Evolutionary conservation across 2,329 filamentous ascomycete species (phyloP).

Genomic region (Fusarium sambucinum): DNA sequence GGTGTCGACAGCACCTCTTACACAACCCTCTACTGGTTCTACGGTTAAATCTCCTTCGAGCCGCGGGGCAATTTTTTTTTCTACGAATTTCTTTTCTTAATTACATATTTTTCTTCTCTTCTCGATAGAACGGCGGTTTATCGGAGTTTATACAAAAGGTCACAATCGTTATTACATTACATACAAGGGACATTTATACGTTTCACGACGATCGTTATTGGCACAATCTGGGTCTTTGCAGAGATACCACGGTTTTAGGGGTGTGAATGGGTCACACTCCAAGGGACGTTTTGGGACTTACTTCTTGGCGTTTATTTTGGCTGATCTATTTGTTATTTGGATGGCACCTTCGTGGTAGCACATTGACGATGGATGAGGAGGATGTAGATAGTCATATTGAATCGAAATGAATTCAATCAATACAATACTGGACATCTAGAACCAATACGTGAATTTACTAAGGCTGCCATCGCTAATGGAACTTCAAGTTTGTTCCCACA

Average conservation of each 20-base stretch:
- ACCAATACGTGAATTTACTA: neutral
- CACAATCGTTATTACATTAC: constrained; percentile 39
- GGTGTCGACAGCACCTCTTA: constrained; percentile 66
- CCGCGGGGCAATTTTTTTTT: neutral
- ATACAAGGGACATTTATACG: constrained; percentile 25
- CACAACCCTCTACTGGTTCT: constrained; percentile 71
- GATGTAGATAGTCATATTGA: constrained; percentile 14
- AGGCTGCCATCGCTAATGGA: neutral
- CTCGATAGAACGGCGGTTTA: constrained; percentile 37
- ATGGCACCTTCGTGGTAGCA: constrained; percentile 1
- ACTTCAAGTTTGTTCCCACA: neutral
- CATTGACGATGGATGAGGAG: neutral
- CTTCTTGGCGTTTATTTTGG: constrained; percentile 23
- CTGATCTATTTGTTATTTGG: neutral
- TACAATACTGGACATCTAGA: neutral
- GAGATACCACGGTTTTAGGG: constrained; percentile 41
- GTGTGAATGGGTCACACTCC: constrained; percentile 12
- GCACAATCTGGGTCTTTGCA: constrained; percentile 34
- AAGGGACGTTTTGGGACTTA: constrained; percentile 23
- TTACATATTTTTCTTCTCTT: constrained; percentile 33
- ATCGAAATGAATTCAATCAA: constrained; percentile 7
- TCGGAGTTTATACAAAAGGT: constrained; percentile 42
- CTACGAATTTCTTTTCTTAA: constrained; percentile 27
- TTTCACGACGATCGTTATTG: constrained; percentile 41
- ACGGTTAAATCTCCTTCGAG: constrained; percentile 49